phyloP scores from a whole-genome alignment of 345 rosid species.

The Acer saccharum region DNA sequence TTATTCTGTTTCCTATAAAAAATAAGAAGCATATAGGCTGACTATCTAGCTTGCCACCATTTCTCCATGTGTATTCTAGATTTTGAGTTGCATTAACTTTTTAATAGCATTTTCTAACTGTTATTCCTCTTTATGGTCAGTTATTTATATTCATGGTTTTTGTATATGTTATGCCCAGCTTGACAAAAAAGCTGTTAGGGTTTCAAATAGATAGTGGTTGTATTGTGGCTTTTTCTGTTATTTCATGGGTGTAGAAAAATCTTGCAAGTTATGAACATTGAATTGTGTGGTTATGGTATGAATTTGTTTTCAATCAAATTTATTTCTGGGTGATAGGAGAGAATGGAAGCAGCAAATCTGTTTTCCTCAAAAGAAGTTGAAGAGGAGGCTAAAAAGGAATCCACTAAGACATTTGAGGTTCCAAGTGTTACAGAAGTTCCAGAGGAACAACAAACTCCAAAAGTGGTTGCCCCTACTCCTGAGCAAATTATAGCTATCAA shows the following conservation, averaged over 20 bases:
- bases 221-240: background rate
- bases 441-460: constrained; percentile 61
- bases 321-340: constrained; percentile 65
- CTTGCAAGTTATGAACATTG: background rate
- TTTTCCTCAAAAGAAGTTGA: constrained; percentile 91
- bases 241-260: background rate
- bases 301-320: background rate
- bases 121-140: background rate
- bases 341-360: constrained; percentile 79
- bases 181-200: background rate
- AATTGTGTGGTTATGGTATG: background rate
- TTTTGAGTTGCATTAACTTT: background rate
- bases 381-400: constrained; percentile 75
- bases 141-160: background rate
- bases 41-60: no score
- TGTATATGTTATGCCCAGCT: background rate
- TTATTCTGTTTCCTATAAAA: background rate
- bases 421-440: constrained; percentile 51
- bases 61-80: background rate
- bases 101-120: background rate
- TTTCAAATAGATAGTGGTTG: background rate
- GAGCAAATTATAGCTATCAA: constrained; percentile 95
- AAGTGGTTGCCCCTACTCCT: constrained; percentile 87
- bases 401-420: constrained; percentile 59
- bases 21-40: background rate